Base-by-base conservation (phyloP, 2,329 filamentous ascomycete genomes). In the Nannizzia gypsea region DNA sequence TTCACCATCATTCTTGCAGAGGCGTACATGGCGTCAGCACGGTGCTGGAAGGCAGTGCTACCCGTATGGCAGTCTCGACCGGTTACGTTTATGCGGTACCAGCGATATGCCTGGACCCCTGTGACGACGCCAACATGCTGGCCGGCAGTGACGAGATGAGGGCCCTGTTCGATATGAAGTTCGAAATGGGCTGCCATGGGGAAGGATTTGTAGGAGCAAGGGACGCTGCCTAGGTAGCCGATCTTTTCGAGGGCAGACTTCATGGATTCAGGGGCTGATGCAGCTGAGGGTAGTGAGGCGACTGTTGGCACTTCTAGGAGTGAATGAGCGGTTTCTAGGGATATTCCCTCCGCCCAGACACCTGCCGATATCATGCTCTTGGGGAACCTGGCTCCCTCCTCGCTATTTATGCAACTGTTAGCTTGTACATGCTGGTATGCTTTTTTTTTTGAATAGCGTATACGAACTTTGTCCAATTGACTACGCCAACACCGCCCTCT, bases 131-230 rank as follows among this genome's bases (percentile, higher is more conserved):
- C 85, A 57, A 92, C 80, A 59, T 84, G 83, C 64, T 84, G 79
- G 26, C 78, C 74, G 28, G 80, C 77, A 15, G 78, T 78, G 67
- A 91, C 84, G 0, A 95, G 78, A 36, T 89, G 82, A 0, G 88
- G 88, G 0, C 88, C 88, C 70, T 95, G 90, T 70, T 95, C 89
- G 58, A 92, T 92, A 68, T 93, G 89, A 8, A 93, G 78, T 71
- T 92, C 88, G 67, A 92, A 91, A 70, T 92, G 88, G 0, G 87
- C 88, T 0, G 82, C 86, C 73, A 90, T 83, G 0, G 86, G 86
- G 15, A 80, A 82, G 34, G 78, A 75, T 63, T 79, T 76, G 69
- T 86, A 78, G 58, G 77, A 83, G 22, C 81, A 81, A 6, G 80
- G 78, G 0, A 78, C 72, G 0, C 72, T 65, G 13, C 88, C 88